These are phyloP conservation scores for Bipolaris bicolor DNA, from an alignment of 2,329 filamentous ascomycete genomes.

Conservation along the genomic window DNA sequence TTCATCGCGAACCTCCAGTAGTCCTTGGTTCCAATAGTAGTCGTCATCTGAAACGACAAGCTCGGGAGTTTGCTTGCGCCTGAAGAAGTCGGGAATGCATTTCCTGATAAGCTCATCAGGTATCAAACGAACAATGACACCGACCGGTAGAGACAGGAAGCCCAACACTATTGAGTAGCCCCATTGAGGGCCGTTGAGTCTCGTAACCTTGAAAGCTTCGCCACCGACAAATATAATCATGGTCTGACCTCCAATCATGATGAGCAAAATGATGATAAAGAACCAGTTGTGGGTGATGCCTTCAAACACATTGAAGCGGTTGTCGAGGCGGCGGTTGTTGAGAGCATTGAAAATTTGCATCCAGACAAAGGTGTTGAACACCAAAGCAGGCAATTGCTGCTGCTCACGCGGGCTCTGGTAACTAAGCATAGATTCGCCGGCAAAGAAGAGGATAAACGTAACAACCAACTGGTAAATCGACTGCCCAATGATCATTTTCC, in stretches of 20 bases:
- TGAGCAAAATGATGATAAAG: constrained; percentile 81
- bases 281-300: constrained; percentile 84
- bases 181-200: constrained; percentile 79
- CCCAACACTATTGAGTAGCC: constrained; percentile 84
- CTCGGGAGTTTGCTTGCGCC: constrained; percentile 51
- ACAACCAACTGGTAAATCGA: constrained; percentile 83
- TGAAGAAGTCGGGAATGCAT: constrained; percentile 52
- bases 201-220: constrained; percentile 75
- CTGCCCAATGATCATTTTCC: constrained; percentile 99
- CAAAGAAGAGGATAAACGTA: constrained; percentile 85
- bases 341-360: constrained; percentile 99
- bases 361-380: constrained; percentile 99
- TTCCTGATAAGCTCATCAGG: constrained; percentile 70
- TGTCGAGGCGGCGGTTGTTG: constrained; percentile 95
- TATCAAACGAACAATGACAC: constrained; percentile 78
- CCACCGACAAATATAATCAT: constrained; percentile 90
- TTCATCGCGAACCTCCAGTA: constrained; percentile 79
- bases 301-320: constrained; percentile 94
- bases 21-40: constrained; percentile 70
- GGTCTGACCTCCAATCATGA: constrained; percentile 89
- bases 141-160: constrained; percentile 82
- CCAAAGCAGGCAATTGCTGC: constrained; percentile 71
- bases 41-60: constrained; percentile 54
- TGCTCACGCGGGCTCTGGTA: constrained; percentile 57
- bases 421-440: constrained; percentile 65